Conservation (phyloP, 371 early-diverging fungal species). For the Batrachochytrium dendrobatidis region DNA sequence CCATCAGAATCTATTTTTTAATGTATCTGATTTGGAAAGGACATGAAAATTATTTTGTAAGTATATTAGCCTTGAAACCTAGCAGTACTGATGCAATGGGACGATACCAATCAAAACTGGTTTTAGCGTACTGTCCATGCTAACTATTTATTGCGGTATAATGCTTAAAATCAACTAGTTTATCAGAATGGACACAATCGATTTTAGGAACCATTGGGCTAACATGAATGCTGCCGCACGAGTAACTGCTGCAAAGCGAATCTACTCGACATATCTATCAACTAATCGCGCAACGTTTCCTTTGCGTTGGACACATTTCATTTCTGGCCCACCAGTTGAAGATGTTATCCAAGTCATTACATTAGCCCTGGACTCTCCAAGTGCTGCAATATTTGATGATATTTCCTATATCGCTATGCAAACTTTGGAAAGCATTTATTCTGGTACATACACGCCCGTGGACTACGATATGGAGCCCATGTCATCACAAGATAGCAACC, state of each 20-base stretch:
- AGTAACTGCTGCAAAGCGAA: conserved; percentile 21
- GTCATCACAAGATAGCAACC: not conserved
- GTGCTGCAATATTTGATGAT: conserved; percentile 28
- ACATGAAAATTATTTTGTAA: conserved; percentile 26
- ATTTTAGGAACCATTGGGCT: conserved; percentile 20
- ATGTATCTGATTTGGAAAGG: conserved; percentile 30
- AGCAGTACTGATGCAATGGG: too few species aligned
- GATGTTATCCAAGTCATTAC: conserved; percentile 10
- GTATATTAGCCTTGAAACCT: too few species aligned
- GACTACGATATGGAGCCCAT: not conserved
- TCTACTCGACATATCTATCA: conserved; percentile 29
- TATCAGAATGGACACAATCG: conserved; percentile 28
- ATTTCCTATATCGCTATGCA: conserved; percentile 22
- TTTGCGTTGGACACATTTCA: conserved; percentile 9
- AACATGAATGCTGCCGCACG: conserved; percentile 19
- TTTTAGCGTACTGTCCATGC: too few species aligned
- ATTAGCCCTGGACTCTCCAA: conserved; percentile 15
- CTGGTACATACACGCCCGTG: conserved; percentile 7
- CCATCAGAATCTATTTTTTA: conserved; percentile 29
- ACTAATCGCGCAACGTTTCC: conserved; percentile 8
- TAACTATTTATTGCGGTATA: too few species aligned
- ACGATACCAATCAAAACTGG: too few species aligned
- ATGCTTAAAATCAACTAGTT: too few species aligned
- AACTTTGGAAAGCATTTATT: conserved; percentile 17
- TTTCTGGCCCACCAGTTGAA: conserved; percentile 3